Conservation (phyloP, 495 filamentous ascomycete species). For the Aspergillus wentii region DNA sequence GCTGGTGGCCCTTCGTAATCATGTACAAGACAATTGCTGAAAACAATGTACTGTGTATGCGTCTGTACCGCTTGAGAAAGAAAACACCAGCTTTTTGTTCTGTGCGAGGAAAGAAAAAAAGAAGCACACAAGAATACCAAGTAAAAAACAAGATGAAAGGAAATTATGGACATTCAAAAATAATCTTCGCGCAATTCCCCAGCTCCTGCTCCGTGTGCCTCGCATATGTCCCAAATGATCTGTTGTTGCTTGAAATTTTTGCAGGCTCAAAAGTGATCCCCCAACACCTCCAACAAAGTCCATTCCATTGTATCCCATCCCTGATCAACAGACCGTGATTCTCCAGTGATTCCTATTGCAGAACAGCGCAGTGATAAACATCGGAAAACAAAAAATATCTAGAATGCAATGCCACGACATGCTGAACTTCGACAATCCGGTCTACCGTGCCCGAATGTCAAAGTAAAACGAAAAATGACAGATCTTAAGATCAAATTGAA, state of each 20-base stretch:
- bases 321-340: slow-evolving; percentile 44
- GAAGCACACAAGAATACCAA: slow-evolving; percentile 6
- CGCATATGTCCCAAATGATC: slow-evolving; percentile 17
- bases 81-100: slow-evolving; percentile 13
- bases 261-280: slow-evolving; percentile 42
- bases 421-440: slow-evolving; percentile 24
- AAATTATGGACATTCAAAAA: slow-evolving; percentile 34
- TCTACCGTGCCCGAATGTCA: slow-evolving; percentile 20
- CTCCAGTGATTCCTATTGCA: slow-evolving; percentile 42
- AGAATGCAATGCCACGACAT: slow-evolving; percentile 36
- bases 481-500: slow-evolving; percentile 26
- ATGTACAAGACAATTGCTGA: slow-evolving; percentile 14
- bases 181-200: slow-evolving; percentile 33
- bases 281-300: slow-evolving; percentile 44
- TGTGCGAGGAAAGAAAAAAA: slow-evolving; percentile 9
- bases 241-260: slow-evolving; percentile 12
- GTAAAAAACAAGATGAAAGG: slow-evolving; percentile 1
- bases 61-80: slow-evolving; percentile 3
- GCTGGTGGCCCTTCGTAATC: slow-evolving; percentile 2
- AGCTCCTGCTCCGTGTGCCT: slow-evolving; percentile 16
- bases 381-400: slow-evolving; percentile 35
- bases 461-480: slow-evolving; percentile 21
- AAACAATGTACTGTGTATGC: slow-evolving; percentile 8
- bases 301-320: slow-evolving; percentile 43
- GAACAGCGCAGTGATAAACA: slow-evolving; percentile 33